Percentiles rank a stretch among this genome's conserved stretches.
phyloP scores from a whole-genome alignment of 78 protist species.

The Creolimax fragrantissima region DNA sequence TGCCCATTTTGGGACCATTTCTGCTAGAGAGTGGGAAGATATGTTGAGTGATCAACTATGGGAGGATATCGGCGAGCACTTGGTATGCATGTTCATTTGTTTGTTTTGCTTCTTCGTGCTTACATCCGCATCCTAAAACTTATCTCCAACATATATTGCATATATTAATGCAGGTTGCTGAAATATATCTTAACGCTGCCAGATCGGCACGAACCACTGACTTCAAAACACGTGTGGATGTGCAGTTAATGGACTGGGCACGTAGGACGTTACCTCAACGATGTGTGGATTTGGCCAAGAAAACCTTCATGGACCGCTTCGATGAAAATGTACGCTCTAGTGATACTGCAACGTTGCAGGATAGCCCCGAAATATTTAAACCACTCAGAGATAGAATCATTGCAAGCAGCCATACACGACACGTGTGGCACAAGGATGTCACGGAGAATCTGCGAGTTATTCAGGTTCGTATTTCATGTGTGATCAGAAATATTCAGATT shows the following conservation, averaged over 20 bases:
- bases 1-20: constrained; percentile 1
- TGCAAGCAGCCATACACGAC: background rate
- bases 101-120: too few species aligned
- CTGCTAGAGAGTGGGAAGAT: background rate
- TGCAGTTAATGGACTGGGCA: constrained; percentile 17
- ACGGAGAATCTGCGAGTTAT: background rate
- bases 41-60: background rate
- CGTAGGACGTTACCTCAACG: background rate
- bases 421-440: background rate
- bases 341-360: background rate
- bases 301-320: constrained; percentile 5
- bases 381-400: background rate
- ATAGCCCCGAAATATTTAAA: background rate
- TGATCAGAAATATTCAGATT: too few species aligned
- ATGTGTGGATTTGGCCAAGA: background rate
- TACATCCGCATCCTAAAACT: too few species aligned
- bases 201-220: background rate
- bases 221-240: constrained; percentile 19
- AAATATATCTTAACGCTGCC: background rate
- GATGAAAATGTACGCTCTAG: background rate
- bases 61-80: background rate
- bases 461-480: background rate
- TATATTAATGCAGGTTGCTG: too few species aligned
- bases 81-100: too few species aligned
- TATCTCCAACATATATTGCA: too few species aligned